These are phyloP conservation scores for Seiridium unicorne DNA, from an alignment of 2,329 filamentous ascomycete species.

Conservation along the genomic window DNA sequence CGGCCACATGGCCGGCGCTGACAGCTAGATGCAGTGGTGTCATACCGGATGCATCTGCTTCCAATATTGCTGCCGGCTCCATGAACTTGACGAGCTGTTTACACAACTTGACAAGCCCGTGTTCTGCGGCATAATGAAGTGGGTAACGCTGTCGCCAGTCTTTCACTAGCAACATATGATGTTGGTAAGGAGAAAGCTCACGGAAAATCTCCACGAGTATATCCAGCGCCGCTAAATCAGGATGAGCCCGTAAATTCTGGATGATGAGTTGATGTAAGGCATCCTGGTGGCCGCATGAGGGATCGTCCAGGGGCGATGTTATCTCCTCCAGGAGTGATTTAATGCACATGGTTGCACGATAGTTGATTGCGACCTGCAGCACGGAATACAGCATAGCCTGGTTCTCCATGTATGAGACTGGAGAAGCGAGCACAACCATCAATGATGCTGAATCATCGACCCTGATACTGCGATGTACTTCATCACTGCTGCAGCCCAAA, in stretches of 20 bases:
- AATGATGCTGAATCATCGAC: slow-evolving; percentile 9
- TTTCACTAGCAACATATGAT: slow-evolving; percentile 9
- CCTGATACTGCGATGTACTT: slow-evolving; percentile 6
- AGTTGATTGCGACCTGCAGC: slow-evolving; percentile 9
- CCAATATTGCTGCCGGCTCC: slow-evolving; percentile 3
- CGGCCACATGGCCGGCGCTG: background rate
- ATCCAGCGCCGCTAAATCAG: background rate
- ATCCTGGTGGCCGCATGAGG: slow-evolving; percentile 6
- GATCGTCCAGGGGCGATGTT: slow-evolving; percentile 5
- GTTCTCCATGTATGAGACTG: slow-evolving; percentile 10
- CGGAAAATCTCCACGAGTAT: slow-evolving; percentile 4
- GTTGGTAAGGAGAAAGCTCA: slow-evolving; percentile 11
- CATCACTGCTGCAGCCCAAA: slow-evolving; percentile 7
- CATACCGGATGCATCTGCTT: slow-evolving; percentile 2
- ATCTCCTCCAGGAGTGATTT: slow-evolving; percentile 10
- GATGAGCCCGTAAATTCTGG: background rate
- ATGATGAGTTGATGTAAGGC: slow-evolving; percentile 10
- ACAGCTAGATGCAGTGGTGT: slow-evolving; percentile 8
- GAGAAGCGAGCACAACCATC: slow-evolving; percentile 9
- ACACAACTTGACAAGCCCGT: slow-evolving; percentile 7
- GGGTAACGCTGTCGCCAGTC: slow-evolving; percentile 11
- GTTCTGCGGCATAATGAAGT: slow-evolving; percentile 10
- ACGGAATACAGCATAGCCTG: slow-evolving; percentile 13
- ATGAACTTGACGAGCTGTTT: slow-evolving; percentile 8
- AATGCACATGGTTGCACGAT: slow-evolving; percentile 7